Evolutionary conservation across 768 basidiomycete species (phyloP), one percentile per base, ranked within the genome.

Genomic region (Lentinula edodes): DNA sequence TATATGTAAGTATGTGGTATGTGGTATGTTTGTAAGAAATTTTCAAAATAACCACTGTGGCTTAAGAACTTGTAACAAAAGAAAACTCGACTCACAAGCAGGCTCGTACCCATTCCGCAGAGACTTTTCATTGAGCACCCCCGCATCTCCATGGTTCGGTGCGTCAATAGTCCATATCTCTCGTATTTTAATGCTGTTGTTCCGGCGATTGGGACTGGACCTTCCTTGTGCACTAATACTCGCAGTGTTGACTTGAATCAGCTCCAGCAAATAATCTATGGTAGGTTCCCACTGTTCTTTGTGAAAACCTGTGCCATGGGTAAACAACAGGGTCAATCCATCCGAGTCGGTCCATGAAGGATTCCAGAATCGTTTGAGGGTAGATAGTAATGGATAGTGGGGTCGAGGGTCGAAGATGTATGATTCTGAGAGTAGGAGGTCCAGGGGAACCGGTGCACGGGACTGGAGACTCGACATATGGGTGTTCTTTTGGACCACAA

Each of bases 251-350:
- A 28, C 39, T 1, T 61, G 67, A 3, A 77, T 59, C 0, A 77
- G 52, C 2, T 42, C 61, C 52, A 74, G 77, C 13, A 85, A 67
- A 6, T 82, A 78, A 7, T 81, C 79, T 2, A 86, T 70, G 0
- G 77, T 75, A 0, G 84, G 83, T 63, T 85, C 84, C 81, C 82
- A 85, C n/a, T 75, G 75, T 64, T 85, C 84, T 64, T 85, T 85
- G 66, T 80, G 80, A 66, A 80, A 83, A 0, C 84, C 78, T 1
- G 80, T 83, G 6, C 78, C 83, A 64, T 86, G 84, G 1, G 81
- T 68, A 56, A 84, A 76, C 34, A 85, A 67, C 32, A 84, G 70
- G 0, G 84, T 84, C 12, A 78, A 52, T 0, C 78, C 83, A 20
- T 72, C 56, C 28, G 28, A 28, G 28, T 73, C 63, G 20, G 53